phyloP scores from a whole-genome alignment of 805 yeast species.

The Wickerhamomyces bovis region DNA sequence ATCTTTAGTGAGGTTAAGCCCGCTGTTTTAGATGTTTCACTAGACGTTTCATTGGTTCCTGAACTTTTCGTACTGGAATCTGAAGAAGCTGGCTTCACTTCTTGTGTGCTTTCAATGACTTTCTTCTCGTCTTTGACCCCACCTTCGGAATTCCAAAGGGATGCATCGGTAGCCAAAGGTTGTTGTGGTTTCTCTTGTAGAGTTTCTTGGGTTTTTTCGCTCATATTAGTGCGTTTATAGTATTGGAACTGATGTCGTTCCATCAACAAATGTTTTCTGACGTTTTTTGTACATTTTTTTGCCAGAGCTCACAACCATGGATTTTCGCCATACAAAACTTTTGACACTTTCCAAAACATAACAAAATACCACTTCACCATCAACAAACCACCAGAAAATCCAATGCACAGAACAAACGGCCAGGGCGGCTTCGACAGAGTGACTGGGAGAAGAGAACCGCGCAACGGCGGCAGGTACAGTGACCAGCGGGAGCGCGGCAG shows the following conservation, averaged over 20 bases:
- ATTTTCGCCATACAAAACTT: neutral
- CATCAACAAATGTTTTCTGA: no score
- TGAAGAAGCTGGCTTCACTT: neutral
- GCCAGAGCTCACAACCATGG: neutral
- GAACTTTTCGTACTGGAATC: neutral
- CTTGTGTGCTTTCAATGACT: neutral
- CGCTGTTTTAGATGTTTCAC: neutral
- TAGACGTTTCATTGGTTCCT: neutral
- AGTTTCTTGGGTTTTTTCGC: neutral
- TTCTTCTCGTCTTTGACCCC: neutral
- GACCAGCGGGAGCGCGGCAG: neutral
- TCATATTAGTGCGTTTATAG: neutral
- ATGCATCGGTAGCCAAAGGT: neutral
- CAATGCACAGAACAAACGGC: slow-evolving; percentile 8
- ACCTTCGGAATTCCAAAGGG: no score
- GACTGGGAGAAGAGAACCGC: neutral
- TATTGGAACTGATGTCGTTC: no score
- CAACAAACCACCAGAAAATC: neutral
- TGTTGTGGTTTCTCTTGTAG: no score
- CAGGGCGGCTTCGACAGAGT: neutral
- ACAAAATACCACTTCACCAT: no score
- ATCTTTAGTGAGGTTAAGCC: neutral
- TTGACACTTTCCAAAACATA: no score
- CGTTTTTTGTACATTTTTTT: no score
- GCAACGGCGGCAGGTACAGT: neutral